Evolutionary conservation across 257 asterid genomes (phyloP).

Genomic region (Plectranthus barbatus): DNA sequence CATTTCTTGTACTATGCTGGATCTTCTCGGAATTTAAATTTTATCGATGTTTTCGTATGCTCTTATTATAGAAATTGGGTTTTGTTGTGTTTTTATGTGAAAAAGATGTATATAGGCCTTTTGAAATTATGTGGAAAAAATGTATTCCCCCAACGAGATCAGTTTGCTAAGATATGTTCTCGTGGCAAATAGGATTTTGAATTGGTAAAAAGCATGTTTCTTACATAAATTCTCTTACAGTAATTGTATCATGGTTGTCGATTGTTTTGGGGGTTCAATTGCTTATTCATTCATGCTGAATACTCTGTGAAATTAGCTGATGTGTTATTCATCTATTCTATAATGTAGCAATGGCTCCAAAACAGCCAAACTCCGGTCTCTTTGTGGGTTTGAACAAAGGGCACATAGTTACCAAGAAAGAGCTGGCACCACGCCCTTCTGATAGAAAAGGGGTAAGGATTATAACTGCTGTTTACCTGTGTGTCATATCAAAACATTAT

Average conservation of each 20-base stretch:
- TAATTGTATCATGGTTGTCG: not conserved
- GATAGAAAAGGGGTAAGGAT: slow-evolving; percentile 41
- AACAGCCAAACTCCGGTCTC: slow-evolving; percentile 43
- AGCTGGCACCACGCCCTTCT: slow-evolving; percentile 47
- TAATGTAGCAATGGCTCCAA: slow-evolving; percentile 39
- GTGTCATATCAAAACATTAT: not conserved
- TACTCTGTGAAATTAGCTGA: not conserved
- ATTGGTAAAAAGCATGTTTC: not conserved
- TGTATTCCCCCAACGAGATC: too few species aligned
- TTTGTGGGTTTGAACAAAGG: slow-evolving; percentile 53
- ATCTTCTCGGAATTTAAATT: not conserved
- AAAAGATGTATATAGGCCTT: not conserved
- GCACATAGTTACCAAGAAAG: slow-evolving; percentile 48
- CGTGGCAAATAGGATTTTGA: not conserved
- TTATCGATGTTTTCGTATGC: not conserved
- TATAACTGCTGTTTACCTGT: too few species aligned
- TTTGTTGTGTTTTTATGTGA: not conserved
- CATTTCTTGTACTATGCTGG: not conserved
- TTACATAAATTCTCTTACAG: not conserved
- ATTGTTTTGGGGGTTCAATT: too few species aligned
- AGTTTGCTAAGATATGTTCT: not conserved
- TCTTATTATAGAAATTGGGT: not conserved
- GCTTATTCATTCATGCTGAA: not conserved
- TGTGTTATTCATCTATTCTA: not conserved
- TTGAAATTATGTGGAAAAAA: not conserved